Base-by-base conservation (phyloP, 2,329 filamentous ascomycete genomes). In the Colletotrichum eleusines region DNA sequence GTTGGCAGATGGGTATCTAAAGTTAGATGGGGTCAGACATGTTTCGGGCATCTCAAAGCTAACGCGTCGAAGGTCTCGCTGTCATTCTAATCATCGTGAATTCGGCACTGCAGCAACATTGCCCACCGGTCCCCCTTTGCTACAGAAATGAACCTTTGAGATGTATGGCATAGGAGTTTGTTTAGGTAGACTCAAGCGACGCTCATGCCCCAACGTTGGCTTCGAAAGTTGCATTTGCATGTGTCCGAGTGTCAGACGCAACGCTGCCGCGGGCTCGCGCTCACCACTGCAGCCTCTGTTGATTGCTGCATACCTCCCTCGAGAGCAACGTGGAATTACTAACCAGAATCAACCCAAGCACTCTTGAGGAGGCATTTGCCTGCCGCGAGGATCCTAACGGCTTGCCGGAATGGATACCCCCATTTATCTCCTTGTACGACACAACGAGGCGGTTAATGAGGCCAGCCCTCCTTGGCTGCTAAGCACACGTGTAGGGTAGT, bases 201-300 rank as follows among this genome's bases (percentile, higher is more conserved):
- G 33, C n/a, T 57, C 53, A n/a, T 26, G 53, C 53, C 53, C n/a
- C n/a, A 46, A 57, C 33, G 33, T 40, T 57, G 18, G 26, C 33
- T 7, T 26, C 26, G 16, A 40, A 40, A 4, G 14, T 40, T 20
- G 14, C 5, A 11, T 26, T n/a, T 40, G n/a, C 28, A 33, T 7
- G 28, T 54, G 28, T 20, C 50, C 28, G 28, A 53, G 38, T 44
- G 18, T 14, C 12, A 31, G 57, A 59, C 6, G 23, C 38, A 31
- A 59, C 20, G 40, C 38, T 18, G 23, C 26, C 57, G 26, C 5
- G 11, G 9, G 50, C 50, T n/a, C 8, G 9, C 18, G 18, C 51
- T 26, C 53, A 16, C 14, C 14, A 23, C 53, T 26, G 33, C n/a
- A 28, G 18, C 50, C 4, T 33, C 28, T 2, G 7, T 6, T 12